Percentiles rank a stretch among this genome's conserved stretches.
Conservation (phyloP, 129 eudicot genomes). For the Flaveria sonorensis region DNA sequence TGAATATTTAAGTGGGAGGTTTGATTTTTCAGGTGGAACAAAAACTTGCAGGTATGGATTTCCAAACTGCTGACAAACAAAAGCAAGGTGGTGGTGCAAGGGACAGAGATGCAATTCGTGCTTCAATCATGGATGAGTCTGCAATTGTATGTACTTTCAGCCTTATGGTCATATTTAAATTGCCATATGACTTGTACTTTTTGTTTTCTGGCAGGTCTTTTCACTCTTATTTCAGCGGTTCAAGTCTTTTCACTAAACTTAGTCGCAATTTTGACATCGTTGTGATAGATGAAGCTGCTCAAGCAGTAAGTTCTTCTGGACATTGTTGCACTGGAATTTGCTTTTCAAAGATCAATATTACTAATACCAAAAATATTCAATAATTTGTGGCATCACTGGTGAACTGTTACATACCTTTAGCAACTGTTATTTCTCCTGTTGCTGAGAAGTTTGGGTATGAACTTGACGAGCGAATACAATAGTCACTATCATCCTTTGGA, state of each 20-base stretch:
- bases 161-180: constrained; percentile 11
- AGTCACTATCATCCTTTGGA: not conserved
- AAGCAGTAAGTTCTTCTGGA: constrained; percentile 70
- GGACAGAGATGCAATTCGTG: constrained; percentile 80
- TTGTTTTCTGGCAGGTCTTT: constrained; percentile 70
- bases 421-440: constrained; percentile 84
- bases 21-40: constrained; percentile 77
- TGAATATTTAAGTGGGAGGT: constrained; percentile 1
- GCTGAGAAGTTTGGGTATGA: constrained; percentile 85
- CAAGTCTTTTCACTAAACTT: constrained; percentile 72
- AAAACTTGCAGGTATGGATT: constrained; percentile 79
- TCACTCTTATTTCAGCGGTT: constrained; percentile 98
- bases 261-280: constrained; percentile 84
- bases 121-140: constrained; percentile 90
- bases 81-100: constrained; percentile 73
- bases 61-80: constrained; percentile 78
- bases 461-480: not conserved
- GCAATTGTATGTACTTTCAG: constrained; percentile 68
- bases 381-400: constrained; percentile 18
- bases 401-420: constrained; percentile 26
- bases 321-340: constrained; percentile 14
- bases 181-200: constrained; percentile 2
- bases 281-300: constrained; percentile 99
- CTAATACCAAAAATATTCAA: not conserved
- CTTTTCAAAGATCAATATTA: constrained; percentile 1